Conservation (phyloP, 306 rosid species). For the Trifolium fragiferum region DNA sequence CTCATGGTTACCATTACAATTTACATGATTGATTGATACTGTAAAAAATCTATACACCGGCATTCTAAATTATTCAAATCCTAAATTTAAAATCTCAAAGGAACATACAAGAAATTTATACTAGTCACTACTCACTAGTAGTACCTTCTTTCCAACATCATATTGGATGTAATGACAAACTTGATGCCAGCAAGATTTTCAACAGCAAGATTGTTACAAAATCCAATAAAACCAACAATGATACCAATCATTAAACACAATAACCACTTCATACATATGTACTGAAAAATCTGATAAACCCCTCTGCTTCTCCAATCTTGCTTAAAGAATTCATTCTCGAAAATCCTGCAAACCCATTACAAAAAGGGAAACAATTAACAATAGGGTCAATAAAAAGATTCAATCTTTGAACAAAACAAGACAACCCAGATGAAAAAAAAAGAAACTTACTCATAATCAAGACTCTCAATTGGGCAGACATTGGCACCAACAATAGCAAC, state of each 20-base stretch:
- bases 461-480: slow-evolving; percentile 95
- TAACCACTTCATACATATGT: slow-evolving; percentile 76
- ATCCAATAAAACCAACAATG: slow-evolving; percentile 70
- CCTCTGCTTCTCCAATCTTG: slow-evolving; percentile 92
- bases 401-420: neutral
- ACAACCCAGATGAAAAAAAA: slow-evolving; percentile 9
- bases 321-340: slow-evolving; percentile 83
- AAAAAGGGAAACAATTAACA: neutral
- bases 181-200: slow-evolving; percentile 93
- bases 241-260: slow-evolving; percentile 70
- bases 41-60: too few relatives aligned
- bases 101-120: neutral
- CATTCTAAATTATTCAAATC: too few relatives aligned
- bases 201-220: slow-evolving; percentile 86
- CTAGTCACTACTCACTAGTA: neutral
- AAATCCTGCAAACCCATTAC: slow-evolving; percentile 54
- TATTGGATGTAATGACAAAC: slow-evolving; percentile 85
- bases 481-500: slow-evolving; percentile 93
- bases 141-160: slow-evolving; percentile 82
- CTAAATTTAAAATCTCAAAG: neutral
- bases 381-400: slow-evolving; percentile 19
- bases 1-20: too few relatives aligned
- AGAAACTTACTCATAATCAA: slow-evolving; percentile 77
- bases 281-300: slow-evolving; percentile 63
- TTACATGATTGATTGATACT: too few relatives aligned